Base-by-base conservation (phyloP, 495 filamentous ascomycete genomes). In the Usnea hakonensis region DNA sequence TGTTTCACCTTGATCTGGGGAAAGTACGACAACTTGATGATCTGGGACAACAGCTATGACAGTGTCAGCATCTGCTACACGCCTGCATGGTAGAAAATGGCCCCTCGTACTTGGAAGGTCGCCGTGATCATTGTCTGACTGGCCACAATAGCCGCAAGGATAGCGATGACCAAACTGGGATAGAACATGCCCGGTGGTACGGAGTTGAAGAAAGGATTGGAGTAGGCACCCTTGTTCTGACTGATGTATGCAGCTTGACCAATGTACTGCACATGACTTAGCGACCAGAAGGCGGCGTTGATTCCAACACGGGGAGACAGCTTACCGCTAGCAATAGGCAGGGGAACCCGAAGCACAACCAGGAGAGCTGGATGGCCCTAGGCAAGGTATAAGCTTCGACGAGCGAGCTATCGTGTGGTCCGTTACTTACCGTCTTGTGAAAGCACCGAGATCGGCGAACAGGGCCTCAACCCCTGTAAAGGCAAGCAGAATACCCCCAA, bases 391-490 rank as follows among this genome's bases (percentile, higher is more conserved):
- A 30, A 54, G 35, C 58, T 40, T 37, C 28, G 7, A 2, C 11
- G 7, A 16, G n/a, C 30, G 35, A 32, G 14, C 14, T 14, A 2
- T 3, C 7, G 43, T n/a, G 28, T 6, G 23, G 40, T 32, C 17
- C 9, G 30, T 19, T 61, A 46, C 48, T 43, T 60, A 75, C 75
- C 71, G 65, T 64, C 73, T 71, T 32, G 75, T 78, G 70, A 90
- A 90, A 35, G 87, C 86, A 55, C 88, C 87, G 5, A 90, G 71
- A 64, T 90, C 87, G 7, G 87, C 87, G 65, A 89, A 90, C 19
- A 90, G 75, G 13, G 87, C 87, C 70, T 90, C 87, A 19, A 88
- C 85, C 17, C 87, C 87, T 10, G 87, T 90, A 57, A 90, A 90
- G 2, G 86, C 81, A 5, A 90, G 81, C 11, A 90, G 65, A 30